phyloP scores from a whole-genome alignment of 805 yeast species.

The Blastobotrys muscicola region DNA sequence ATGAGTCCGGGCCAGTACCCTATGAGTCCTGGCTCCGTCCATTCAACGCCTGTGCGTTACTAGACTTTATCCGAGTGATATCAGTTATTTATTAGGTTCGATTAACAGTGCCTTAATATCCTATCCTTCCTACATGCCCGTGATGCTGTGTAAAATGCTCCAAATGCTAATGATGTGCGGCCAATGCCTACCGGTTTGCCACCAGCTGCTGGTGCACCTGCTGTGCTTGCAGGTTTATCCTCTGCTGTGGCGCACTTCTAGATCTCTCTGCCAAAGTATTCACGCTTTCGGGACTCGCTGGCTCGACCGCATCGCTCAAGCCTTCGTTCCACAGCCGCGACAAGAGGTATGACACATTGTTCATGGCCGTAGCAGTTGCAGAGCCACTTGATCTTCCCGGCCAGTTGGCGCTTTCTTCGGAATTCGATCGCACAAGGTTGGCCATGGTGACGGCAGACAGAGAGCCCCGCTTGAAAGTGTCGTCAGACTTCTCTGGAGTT shows the following conservation, averaged over 20 bases:
- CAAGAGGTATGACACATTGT: slow-evolving; percentile 11
- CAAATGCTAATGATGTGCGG: too few relatives aligned
- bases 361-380: slow-evolving; percentile 9
- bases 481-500: slow-evolving; percentile 2
- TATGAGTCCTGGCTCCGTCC: too few relatives aligned
- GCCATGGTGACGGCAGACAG: too few relatives aligned
- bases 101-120: neutral
- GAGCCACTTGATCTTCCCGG: slow-evolving; percentile 8
- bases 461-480: neutral
- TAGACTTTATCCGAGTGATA: too few relatives aligned
- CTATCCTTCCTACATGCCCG: neutral
- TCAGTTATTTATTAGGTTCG: too few relatives aligned
- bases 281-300: too few relatives aligned
- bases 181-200: too few relatives aligned
- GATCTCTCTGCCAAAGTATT: neutral
- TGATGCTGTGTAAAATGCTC: too few relatives aligned
- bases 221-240: slow-evolving; percentile 14
- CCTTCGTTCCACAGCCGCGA: slow-evolving; percentile 19
- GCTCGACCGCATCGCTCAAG: slow-evolving; percentile 14
- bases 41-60: too few relatives aligned
- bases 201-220: slow-evolving; percentile 14
- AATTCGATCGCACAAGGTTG: neutral
- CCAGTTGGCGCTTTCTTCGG: slow-evolving; percentile 1
- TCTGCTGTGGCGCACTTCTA: slow-evolving; percentile 1
- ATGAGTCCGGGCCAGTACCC: too few relatives aligned